These are phyloP conservation scores for Uncinocarpus reesii DNA, from an alignment of 2,329 filamentous ascomycete genomes.

Conservation along the genomic window DNA sequence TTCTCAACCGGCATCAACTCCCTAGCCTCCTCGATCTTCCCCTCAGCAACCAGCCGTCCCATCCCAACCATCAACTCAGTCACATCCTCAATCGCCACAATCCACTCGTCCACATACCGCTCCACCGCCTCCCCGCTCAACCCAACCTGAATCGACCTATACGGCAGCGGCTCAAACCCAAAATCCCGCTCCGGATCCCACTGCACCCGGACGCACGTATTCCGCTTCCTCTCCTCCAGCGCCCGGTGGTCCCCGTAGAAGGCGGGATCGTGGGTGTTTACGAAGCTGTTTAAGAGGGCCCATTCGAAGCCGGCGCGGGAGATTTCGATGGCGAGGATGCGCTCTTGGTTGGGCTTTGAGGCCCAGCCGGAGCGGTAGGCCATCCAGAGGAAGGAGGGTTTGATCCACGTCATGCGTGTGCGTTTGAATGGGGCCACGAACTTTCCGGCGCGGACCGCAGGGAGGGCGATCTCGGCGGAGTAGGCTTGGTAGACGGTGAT, in stretches of 20 bases:
- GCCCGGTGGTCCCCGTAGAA: slow-evolving; percentile 17
- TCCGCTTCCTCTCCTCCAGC: slow-evolving; percentile 18
- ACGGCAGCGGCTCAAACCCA: slow-evolving; percentile 36
- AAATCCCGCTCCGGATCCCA: slow-evolving; percentile 53
- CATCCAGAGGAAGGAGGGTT: slow-evolving; percentile 55
- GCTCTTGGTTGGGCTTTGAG: slow-evolving; percentile 45
- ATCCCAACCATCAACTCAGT: slow-evolving; percentile 44
- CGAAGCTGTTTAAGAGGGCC: slow-evolving; percentile 34
- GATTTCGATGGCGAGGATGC: slow-evolving; percentile 50
- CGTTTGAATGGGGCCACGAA: slow-evolving; percentile 44
- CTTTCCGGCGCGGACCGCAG: slow-evolving; percentile 43
- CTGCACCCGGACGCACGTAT: slow-evolving; percentile 44
- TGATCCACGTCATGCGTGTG: slow-evolving; percentile 56
- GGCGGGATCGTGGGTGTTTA: slow-evolving; percentile 20
- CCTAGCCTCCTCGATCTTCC: slow-evolving; percentile 27
- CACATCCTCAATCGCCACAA: slow-evolving; percentile 49
- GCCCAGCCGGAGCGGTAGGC: slow-evolving; percentile 54
- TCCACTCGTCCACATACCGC: slow-evolving; percentile 43
- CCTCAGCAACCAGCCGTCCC: slow-evolving; percentile 39
- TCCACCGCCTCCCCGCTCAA: slow-evolving; percentile 41
- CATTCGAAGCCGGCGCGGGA: slow-evolving; percentile 41
- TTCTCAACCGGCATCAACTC: slow-evolving; percentile 14
- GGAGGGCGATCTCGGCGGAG: slow-evolving; percentile 42
- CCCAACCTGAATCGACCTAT: slow-evolving; percentile 53
- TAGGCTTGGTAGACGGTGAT: slow-evolving; percentile 57